Conservation (phyloP, 1,139 yeast species). For the Trichomonascaceae sp. region DNA sequence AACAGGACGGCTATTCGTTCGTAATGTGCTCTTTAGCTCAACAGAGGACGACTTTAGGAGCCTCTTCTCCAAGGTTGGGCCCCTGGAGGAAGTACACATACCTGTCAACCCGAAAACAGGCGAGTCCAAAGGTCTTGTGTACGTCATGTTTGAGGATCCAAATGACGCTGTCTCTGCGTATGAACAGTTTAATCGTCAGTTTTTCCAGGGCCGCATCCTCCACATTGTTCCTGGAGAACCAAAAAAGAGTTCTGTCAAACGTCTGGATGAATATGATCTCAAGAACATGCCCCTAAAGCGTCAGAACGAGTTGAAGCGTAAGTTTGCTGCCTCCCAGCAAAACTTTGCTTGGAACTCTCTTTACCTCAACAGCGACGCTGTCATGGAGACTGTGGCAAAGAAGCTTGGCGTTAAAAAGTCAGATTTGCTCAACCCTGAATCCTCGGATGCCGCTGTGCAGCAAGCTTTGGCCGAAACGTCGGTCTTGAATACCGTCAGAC, state of each 20-base stretch:
- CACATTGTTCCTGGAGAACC: constrained; percentile 81
- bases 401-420: constrained; percentile 74
- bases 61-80: constrained; percentile 39
- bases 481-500: constrained; percentile 81
- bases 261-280: constrained; percentile 80
- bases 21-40: constrained; percentile 74
- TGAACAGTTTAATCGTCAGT: constrained; percentile 63
- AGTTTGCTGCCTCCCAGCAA: constrained; percentile 68
- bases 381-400: constrained; percentile 76
- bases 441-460: constrained; percentile 83
- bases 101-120: constrained; percentile 88
- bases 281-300: constrained; percentile 85
- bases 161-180: constrained; percentile 69
- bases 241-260: constrained; percentile 45
- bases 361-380: constrained; percentile 84
- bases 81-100: constrained; percentile 50
- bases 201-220: constrained; percentile 85
- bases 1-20: constrained; percentile 75
- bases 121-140: constrained; percentile 86
- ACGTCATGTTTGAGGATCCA: constrained; percentile 53
- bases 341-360: constrained; percentile 94
- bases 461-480: constrained; percentile 97
- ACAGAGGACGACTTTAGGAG: constrained; percentile 64
- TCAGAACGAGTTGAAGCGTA: constrained; percentile 72
- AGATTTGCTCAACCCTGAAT: constrained; percentile 76